These are phyloP conservation scores for Blastobotrys attinorum DNA, from an alignment of 805 yeast genomes.

Conservation along the genomic window DNA sequence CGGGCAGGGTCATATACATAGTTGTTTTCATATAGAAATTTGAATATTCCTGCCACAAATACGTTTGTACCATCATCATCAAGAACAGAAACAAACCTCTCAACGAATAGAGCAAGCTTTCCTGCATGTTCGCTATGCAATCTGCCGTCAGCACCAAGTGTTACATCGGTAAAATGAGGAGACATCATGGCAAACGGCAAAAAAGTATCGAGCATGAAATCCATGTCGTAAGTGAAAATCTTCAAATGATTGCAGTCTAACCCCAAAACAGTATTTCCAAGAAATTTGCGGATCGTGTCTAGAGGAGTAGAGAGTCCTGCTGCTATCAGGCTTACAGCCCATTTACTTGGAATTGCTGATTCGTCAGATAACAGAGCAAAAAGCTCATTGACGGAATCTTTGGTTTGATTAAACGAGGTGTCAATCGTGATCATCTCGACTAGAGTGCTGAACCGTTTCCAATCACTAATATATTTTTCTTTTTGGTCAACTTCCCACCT, in stretches of 20 bases:
- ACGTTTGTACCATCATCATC: constrained; percentile 22
- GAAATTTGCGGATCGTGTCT: constrained; percentile 66
- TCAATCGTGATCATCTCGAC: constrained; percentile 79
- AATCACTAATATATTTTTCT: constrained; percentile 37
- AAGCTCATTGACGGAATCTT: constrained; percentile 65
- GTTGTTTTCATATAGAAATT: constrained; percentile 39
- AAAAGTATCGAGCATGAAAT: constrained; percentile 37
- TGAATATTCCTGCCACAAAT: constrained; percentile 31
- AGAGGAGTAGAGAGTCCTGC: constrained; percentile 70
- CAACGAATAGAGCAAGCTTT: constrained; percentile 39
- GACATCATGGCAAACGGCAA: constrained; percentile 60
- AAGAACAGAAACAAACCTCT: constrained; percentile 30
- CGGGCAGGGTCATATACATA: constrained; percentile 64
- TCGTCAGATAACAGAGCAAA: constrained; percentile 40
- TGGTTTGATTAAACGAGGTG: constrained; percentile 77
- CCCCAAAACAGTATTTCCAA: constrained; percentile 47
- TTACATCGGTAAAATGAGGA: constrained; percentile 43
- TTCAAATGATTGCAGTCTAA: constrained; percentile 40
- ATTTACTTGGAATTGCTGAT: constrained; percentile 52
- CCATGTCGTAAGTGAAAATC: constrained; percentile 37
- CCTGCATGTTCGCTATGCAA: constrained; percentile 53
- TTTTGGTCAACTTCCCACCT: constrained; percentile 34
- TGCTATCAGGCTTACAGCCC: constrained; percentile 67
- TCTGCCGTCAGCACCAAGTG: constrained; percentile 15
- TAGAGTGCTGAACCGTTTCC: constrained; percentile 68